Base-by-base conservation (phyloP, 176 grass and related monocot genomes). In the Hyparrhenia diplandra region DNA sequence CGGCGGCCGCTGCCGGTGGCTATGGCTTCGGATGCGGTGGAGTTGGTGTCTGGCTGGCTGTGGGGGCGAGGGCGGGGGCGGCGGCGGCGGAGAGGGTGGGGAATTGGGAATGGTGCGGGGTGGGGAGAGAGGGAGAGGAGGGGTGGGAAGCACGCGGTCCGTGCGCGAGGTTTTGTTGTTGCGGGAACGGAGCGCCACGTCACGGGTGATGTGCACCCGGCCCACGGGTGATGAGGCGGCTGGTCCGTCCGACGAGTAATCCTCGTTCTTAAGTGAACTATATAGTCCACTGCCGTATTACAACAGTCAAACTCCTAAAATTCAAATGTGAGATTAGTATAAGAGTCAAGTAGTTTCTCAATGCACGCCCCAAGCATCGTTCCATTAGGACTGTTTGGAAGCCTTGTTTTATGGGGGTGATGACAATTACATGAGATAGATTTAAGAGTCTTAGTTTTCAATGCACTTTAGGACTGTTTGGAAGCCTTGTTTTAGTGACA, bases 101-200 rank as follows among this genome's bases (percentile, higher is more conserved):
- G 82, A 71, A 80, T 80, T 87, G 61, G 46, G 30, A 43, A 66
- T 21, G 79, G 39, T 66, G 21, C 40, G 52, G 51, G 45, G 27
- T 27, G n/a, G 24, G n/a, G n/a, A n/a, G n/a, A n/a, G n/a, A n/a
- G n/a, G n/a, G 60, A 39, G 64, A 47, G 69, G 17, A 2, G 10
- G 24, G 3, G 28, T 13, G 71, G 63, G 59, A 79, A 65, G 80
- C 75, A 88, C 80, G 75, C 68, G 37, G 28, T 61, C 49, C 46
- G 74, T 69, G 49, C 46, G 58, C 51, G 31, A 67, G 51, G 49
- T 80, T 84, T 83, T 70, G 76, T 51, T 63, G 71, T 28, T 83
- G 85, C 42, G 7, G 64, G 55, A 55, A 70, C 9, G 24, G 23
- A 5, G 40, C 24, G 62, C 86, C 62, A 88, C 81, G 49, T 84